Base-by-base conservation (phyloP, 371 early-diverging fungal genomes). In the Mucor sp. region DNA sequence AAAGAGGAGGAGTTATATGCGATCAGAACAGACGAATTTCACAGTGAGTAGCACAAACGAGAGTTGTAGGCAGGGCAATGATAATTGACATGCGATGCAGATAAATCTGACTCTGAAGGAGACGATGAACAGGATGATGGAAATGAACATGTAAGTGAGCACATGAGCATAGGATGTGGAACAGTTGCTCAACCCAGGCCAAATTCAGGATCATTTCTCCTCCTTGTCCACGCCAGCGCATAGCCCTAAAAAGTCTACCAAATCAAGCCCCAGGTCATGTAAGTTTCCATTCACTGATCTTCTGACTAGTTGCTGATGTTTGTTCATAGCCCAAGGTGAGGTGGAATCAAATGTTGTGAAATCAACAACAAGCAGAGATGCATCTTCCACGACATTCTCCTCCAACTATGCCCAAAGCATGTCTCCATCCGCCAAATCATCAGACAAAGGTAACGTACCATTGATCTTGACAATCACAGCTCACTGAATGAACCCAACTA, bases 1-100 rank as follows among this genome's bases (percentile, higher is more conserved):
- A 95, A 96, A 62, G 96, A 92, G 59, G 93, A 95, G 32, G 94
- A 93, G 66, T 78, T 90, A 6, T 92, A 83, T 79, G 85, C 83
- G 25, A 83, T 91, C 37, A 74, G 79, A 48, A 82, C 82, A 41
- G 88, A 87, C 19, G 90, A 89, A 39, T 68, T 58, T 33, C 68
- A 72, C 23, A 67, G 82, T 82, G 73, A 62, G 70, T 30, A 8
- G 32, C 19, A n/a, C 12, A 58, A 15, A 3, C 19, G 5, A 39
- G 23, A 17, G 23, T 47, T 8, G 9, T 17, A 28, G 6, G n/a
- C 27, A 37, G 35, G 59, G 15, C 23, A 21, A 12, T 4, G 0
- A 5, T 41, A 3, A 17, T 25, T 15, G 33, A 25, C 11, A 30
- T 30, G 17, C 17, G 17, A 14, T 12, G 12, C 60, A 78, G 77